phyloP scores from a whole-genome alignment of 2,329 filamentous ascomycete genomes.

The Arachnomyces sp. region DNA sequence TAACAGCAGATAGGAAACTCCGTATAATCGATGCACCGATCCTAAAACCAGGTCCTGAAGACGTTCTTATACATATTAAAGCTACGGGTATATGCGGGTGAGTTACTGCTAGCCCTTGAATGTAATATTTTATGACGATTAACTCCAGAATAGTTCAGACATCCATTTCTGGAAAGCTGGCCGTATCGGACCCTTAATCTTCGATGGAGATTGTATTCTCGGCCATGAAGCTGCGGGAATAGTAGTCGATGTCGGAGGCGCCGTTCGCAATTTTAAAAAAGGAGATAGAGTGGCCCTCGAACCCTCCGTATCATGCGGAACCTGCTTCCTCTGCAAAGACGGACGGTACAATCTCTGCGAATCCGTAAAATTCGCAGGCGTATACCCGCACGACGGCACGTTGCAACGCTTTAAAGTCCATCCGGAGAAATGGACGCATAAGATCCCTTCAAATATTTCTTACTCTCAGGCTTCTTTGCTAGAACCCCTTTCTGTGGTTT shows the following conservation, averaged over 20 bases:
- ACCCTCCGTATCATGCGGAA: conserved; percentile 55
- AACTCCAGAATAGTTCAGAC: conserved; percentile 44
- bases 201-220: conserved; percentile 56
- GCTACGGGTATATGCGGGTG: conserved; percentile 58
- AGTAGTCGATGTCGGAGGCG: conserved; percentile 49
- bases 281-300: conserved; percentile 61
- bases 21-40: conserved; percentile 52
- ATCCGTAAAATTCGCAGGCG: conserved; percentile 53
- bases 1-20: conserved; percentile 52
- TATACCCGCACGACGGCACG: conserved; percentile 53
- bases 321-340: conserved; percentile 51
- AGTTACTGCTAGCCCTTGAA: neutral
- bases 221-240: conserved; percentile 58
- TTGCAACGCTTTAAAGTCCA: conserved; percentile 56
- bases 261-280: conserved; percentile 42
- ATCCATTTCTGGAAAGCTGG: conserved; percentile 62
- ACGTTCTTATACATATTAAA: conserved; percentile 55
- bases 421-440: conserved; percentile 52
- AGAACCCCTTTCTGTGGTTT: conserved; percentile 55
- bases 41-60: conserved; percentile 43
- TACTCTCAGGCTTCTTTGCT: conserved; percentile 55
- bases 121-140: neutral
- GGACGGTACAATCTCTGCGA: conserved; percentile 59
- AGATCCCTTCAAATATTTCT: conserved; percentile 47
- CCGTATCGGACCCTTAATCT: conserved; percentile 53